These are phyloP conservation scores for Colletotrichum paranaense DNA, from an alignment of 2,329 filamentous ascomycete genomes.

Conservation along the genomic window DNA sequence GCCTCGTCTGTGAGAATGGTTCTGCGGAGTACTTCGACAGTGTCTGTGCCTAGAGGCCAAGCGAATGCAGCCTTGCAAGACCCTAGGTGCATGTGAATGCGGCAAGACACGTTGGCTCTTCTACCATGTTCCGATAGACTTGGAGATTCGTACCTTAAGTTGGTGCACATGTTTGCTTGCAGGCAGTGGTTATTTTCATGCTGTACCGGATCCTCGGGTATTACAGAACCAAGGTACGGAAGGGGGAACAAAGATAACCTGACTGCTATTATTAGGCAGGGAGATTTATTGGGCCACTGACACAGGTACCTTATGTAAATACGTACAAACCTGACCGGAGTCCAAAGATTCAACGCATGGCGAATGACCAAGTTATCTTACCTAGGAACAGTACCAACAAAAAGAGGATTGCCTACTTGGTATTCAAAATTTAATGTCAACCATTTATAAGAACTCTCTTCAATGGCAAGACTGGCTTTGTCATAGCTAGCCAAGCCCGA, in stretches of 20 bases:
- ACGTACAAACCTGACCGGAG: too few relatives aligned
- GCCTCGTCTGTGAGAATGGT: background rate
- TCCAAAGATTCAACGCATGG: too few relatives aligned
- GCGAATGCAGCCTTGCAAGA: conserved; percentile 2
- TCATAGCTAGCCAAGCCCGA: background rate
- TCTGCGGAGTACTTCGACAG: background rate
- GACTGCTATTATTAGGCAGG: background rate
- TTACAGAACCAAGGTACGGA: too few relatives aligned
- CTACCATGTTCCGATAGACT: too few relatives aligned
- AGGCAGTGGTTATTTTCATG: too few relatives aligned
- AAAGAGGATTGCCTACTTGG: background rate
- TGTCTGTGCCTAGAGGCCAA: conserved; percentile 2
- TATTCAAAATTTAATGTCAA: background rate
- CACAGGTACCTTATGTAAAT: background rate
- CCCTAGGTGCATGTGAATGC: conserved; percentile 13
- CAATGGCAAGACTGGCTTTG: background rate
- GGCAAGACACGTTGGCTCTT: too few relatives aligned
- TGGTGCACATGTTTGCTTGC: too few relatives aligned
- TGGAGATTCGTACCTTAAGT: too few relatives aligned
- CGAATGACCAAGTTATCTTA: too few relatives aligned
- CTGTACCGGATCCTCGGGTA: too few relatives aligned
- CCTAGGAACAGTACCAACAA: too few relatives aligned
- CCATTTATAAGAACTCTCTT: background rate
- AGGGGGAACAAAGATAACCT: background rate
- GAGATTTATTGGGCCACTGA: conserved; percentile 5